Evolutionary conservation across 495 filamentous ascomycete genomes (phyloP), one percentile per base, ranked within the genome.

Genomic region (Tuber melanosporum): DNA sequence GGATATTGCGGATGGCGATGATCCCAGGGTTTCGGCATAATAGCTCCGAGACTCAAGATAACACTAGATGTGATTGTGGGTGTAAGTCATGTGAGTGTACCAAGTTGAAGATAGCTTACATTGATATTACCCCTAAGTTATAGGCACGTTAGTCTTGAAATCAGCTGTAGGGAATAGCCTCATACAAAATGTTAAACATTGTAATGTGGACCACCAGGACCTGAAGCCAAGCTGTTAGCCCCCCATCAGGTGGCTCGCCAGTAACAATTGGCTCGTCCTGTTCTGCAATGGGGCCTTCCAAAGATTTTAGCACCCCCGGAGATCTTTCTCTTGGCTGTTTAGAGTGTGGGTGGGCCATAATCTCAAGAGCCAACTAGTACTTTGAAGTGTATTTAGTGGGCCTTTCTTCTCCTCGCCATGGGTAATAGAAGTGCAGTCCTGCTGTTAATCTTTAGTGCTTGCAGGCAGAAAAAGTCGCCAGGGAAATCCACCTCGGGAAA

Each of bases 21-120:
- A 86, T 7, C 78, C 71, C 3, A 89, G 78, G 7, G 83, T 82
- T n/a, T 87, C 81, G 17, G 88, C 87, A 82, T 95, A 96, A 85
- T 95, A 92, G 1, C 90, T 86, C 78, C 96, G 94, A 83, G 94
- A 96, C 2, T 94, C 87, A 22, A 93, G 92, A 78, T 93, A 95
- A 42, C 90, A 91, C 82, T 90, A 89, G 83, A 92, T 49, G 22
- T 20, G 90, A 74, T 85, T 82, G 71, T 84, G n/a, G 8, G 14
- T 1, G 43, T 81, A 71, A 74, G 81, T 74, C 74, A 75, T 73
- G 39, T 36, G 39, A 26, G 74, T 22, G 41, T 14, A 75, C 6
- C 36, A 70, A 76, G 26, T 41, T 20, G 44, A 69, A 45, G 45
- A 19, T 22, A 41, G 26, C 36, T 22, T 74, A 83, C 77, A 66